Evolutionary conservation across 805 yeast genomes (phyloP).

Genomic region (Saccharomycopsis fodiens): DNA sequence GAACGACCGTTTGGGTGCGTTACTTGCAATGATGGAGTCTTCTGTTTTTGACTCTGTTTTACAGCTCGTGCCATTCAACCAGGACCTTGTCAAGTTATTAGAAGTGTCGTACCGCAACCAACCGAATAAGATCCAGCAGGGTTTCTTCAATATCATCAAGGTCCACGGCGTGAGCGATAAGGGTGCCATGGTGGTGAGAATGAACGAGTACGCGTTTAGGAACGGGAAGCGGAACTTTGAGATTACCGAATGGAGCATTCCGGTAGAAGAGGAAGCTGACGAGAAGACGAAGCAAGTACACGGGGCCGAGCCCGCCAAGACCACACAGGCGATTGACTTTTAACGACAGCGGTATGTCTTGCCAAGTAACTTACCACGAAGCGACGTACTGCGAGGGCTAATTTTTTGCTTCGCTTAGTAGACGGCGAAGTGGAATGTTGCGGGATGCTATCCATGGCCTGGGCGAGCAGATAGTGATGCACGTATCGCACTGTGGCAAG

Average conservation of each 20-base stretch:
- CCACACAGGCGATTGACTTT: constrained; percentile 15
- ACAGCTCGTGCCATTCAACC: constrained; percentile 75
- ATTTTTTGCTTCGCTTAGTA: too few species aligned
- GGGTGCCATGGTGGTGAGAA: constrained; percentile 71
- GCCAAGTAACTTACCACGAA: too few species aligned
- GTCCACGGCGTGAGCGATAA: constrained; percentile 64
- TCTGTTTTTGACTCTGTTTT: constrained; percentile 57
- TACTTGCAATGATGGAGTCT: constrained; percentile 48
- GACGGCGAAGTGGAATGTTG: too few species aligned
- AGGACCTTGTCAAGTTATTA: constrained; percentile 55
- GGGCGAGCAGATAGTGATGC: too few species aligned
- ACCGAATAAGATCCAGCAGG: constrained; percentile 77
- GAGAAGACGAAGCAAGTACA: constrained; percentile 4
- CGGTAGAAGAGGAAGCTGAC: constrained; percentile 64
- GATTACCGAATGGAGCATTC: constrained; percentile 94
- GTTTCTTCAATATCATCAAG: constrained; percentile 69
- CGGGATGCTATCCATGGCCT: too few species aligned
- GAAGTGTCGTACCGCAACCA: constrained; percentile 65
- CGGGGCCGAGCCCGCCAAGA: background rate
- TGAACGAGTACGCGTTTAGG: constrained; percentile 77
- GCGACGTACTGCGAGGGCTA: too few species aligned
- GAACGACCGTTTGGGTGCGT: constrained; percentile 23
- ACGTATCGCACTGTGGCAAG: too few species aligned
- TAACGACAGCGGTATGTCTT: too few species aligned
- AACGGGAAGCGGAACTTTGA: constrained; percentile 79